Percentiles rank a stretch among this genome's conserved stretches.
These are phyloP conservation scores for Metschnikowia peoriensis DNA, from an alignment of 805 yeast species.

Conservation along the genomic window DNA sequence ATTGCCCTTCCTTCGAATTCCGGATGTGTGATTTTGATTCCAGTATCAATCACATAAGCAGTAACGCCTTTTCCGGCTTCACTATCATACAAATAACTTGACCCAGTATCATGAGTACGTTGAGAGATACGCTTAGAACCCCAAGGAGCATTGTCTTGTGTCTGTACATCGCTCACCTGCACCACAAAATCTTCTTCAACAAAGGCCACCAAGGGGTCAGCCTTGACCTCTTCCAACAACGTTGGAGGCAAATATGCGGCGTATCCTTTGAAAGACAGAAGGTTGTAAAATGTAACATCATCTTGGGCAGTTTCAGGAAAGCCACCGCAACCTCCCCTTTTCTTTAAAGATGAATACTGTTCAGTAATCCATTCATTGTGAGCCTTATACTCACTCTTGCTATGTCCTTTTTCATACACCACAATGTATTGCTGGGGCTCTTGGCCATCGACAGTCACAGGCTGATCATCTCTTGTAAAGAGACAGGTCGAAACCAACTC, in stretches of 20 bases:
- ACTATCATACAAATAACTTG: constrained; percentile 57
- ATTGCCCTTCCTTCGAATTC: constrained; percentile 82
- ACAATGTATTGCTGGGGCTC: constrained; percentile 1
- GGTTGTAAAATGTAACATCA: constrained; percentile 9
- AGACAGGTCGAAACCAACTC: background rate
- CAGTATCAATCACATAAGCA: constrained; percentile 86
- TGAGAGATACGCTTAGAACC: constrained; percentile 89
- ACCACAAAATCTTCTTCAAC: constrained; percentile 23
- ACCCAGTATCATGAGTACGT: constrained; percentile 29
- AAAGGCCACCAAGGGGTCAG: constrained; percentile 19
- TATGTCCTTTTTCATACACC: background rate
- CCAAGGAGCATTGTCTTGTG: constrained; percentile 89
- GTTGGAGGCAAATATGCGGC: constrained; percentile 19
- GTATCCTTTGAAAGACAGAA: constrained; percentile 18
- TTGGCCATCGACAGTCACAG: background rate
- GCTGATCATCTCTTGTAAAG: background rate
- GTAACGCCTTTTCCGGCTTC: constrained; percentile 82
- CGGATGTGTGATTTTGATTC: constrained; percentile 65
- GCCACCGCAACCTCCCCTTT: constrained; percentile 23
- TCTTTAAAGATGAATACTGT: constrained; percentile 8
- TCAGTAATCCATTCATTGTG: constrained; percentile 9
- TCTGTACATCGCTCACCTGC: constrained; percentile 43
- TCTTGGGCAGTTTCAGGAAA: constrained; percentile 6
- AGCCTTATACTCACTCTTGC: background rate
- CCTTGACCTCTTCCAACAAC: constrained; percentile 13